phyloP scores from a whole-genome alignment of 305 asterid genomes.

The Solanum chacoense region DNA sequence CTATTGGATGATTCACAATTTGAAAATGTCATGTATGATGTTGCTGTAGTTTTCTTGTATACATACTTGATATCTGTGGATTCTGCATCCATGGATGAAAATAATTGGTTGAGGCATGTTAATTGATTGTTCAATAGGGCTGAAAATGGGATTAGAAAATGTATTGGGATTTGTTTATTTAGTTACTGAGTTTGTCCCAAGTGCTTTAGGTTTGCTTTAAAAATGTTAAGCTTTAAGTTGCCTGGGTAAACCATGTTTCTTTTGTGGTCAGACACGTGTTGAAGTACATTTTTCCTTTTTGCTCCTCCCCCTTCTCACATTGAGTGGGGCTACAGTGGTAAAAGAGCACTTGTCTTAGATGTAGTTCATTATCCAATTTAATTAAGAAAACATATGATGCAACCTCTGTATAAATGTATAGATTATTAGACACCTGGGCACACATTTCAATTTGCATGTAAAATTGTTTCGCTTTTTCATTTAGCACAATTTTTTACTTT shows the following conservation, averaged over 20 bases:
- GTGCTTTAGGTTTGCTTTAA: neutral
- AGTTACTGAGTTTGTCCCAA: neutral
- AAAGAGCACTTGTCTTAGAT: neutral
- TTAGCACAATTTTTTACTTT: neutral
- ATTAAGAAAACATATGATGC: neutral
- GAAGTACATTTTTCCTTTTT: neutral
- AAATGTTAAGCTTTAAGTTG: neutral
- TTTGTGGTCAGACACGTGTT: neutral
- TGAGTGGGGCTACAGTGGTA: neutral
- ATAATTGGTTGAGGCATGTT: neutral
- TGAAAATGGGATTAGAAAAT: neutral
- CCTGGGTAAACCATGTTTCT: neutral
- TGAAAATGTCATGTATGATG: neutral
- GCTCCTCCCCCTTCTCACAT: neutral
- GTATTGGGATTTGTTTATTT: neutral
- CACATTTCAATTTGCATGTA: neutral
- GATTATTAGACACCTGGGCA: neutral
- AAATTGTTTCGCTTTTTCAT: neutral
- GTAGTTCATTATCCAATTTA: neutral
- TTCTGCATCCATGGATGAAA: neutral
- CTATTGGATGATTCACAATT: neutral
- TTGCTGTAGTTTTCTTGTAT: neutral
- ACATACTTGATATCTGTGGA: neutral
- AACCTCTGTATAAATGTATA: neutral
- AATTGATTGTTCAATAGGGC: neutral